Conservation (phyloP, 805 yeast genomes). For the Ogataea siamensis region DNA sequence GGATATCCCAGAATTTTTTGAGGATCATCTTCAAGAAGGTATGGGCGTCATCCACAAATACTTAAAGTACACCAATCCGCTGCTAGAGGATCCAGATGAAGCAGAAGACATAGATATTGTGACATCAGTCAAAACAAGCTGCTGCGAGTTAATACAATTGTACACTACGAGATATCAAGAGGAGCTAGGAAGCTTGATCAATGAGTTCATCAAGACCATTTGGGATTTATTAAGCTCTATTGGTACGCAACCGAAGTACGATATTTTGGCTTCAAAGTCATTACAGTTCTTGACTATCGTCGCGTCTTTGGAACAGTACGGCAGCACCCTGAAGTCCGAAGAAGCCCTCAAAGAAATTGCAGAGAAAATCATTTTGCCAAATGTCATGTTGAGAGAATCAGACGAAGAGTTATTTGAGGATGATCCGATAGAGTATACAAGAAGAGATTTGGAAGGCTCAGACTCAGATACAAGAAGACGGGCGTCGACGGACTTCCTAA, state of each 20-base stretch:
- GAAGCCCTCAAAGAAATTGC: conserved; percentile 71
- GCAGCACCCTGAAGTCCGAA: conserved; percentile 58
- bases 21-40: conserved; percentile 75
- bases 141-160: conserved; percentile 79
- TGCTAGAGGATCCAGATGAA: conserved; percentile 56
- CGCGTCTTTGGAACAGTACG: conserved; percentile 65
- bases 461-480: conserved; percentile 91
- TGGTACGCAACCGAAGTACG: conserved; percentile 74
- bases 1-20: conserved; percentile 97
- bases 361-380: conserved; percentile 84
- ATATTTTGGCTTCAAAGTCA: conserved; percentile 77
- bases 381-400: conserved; percentile 76
- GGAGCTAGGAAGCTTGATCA: conserved; percentile 76
- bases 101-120: conserved; percentile 69
- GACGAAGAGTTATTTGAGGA: conserved; percentile 96
- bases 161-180: conserved; percentile 92
- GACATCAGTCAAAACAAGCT: conserved; percentile 73
- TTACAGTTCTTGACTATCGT: conserved; percentile 81
- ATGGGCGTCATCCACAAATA: conserved; percentile 84
- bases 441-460: conserved; percentile 93
- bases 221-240: conserved; percentile 73
- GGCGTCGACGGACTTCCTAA: conserved; percentile 86
- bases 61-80: conserved; percentile 54
- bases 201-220: conserved; percentile 73
- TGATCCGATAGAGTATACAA: conserved; percentile 90